These are phyloP conservation scores for Hexamita inflata DNA, from an alignment of 208 protist species.

Conservation along the genomic window DNA sequence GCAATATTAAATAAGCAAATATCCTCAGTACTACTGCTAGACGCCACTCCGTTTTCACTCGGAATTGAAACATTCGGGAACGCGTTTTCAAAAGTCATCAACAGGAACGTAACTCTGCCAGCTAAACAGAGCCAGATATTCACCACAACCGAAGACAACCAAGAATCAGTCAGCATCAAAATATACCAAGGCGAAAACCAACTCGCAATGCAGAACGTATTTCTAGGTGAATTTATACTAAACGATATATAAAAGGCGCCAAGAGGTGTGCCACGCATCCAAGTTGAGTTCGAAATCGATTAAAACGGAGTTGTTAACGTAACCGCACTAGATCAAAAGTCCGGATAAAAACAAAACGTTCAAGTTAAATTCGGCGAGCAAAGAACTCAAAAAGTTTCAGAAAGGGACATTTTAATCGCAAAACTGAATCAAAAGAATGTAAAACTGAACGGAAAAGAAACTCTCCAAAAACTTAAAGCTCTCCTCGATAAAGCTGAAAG, in stretches of 20 bases:
- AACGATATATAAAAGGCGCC: constrained; percentile 67
- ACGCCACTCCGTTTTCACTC: constrained; percentile 73
- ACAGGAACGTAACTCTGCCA: constrained; percentile 69
- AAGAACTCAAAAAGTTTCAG: too few species aligned
- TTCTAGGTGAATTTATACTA: constrained; percentile 81
- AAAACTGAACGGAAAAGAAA: too few species aligned
- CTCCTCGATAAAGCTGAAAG: too few species aligned
- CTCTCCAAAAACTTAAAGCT: too few species aligned
- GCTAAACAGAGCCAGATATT: constrained; percentile 72
- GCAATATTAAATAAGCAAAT: constrained; percentile 47
- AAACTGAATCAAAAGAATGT: too few species aligned
- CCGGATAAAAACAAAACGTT: constrained; percentile 69
- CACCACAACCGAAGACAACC: constrained; percentile 87
- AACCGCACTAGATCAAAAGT: constrained; percentile 69
- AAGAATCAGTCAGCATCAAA: constrained; percentile 87
- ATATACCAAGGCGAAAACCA: constrained; percentile 96
- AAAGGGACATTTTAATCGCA: too few species aligned
- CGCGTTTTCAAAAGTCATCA: constrained; percentile 75
- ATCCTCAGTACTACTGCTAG: constrained; percentile 64
- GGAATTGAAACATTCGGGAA: constrained; percentile 77
- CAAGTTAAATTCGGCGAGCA: too few species aligned
- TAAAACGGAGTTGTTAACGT: constrained; percentile 88
- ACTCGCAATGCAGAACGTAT: constrained; percentile 89
- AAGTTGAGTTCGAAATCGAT: constrained; percentile 95
- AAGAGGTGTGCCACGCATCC: constrained; percentile 76